Evolutionary conservation across 331 rosid genomes (phyloP).

Genomic region (Quercus lobata): DNA sequence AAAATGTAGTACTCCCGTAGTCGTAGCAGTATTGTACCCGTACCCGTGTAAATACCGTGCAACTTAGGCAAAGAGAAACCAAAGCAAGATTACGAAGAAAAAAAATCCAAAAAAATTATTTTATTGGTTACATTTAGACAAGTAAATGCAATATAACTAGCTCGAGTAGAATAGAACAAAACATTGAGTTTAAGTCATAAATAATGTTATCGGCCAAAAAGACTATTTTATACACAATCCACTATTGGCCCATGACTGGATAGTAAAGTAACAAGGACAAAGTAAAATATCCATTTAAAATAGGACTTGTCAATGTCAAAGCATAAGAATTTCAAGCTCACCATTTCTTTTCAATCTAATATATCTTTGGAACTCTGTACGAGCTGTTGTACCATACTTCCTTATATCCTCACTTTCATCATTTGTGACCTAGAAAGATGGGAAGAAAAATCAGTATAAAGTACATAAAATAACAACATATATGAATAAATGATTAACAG

Average conservation of each 20-base stretch:
- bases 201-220: too few species aligned
- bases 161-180: neutral
- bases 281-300: constrained; percentile 8
- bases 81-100: too few species aligned
- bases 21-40: too few species aligned
- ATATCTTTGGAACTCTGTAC: constrained; percentile 41
- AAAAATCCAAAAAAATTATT: too few species aligned
- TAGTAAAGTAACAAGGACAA: neutral
- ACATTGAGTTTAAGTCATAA: too few species aligned
- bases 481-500: too few species aligned
- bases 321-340: constrained; percentile 9
- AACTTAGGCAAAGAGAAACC: too few species aligned
- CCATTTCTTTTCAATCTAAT: constrained; percentile 42
- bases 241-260: too few species aligned
- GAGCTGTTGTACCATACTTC: constrained; percentile 26
- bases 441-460: neutral
- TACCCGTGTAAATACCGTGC: too few species aligned
- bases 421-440: constrained; percentile 23
- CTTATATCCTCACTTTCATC: constrained; percentile 36
- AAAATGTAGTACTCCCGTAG: too few species aligned
- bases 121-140: neutral
- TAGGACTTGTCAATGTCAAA: neutral
- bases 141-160: neutral
- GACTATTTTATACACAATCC: too few species aligned
- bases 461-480: too few species aligned